Conservation (phyloP, 225 moss, liverwort and hornwort species). For the Climacium dendroides region DNA sequence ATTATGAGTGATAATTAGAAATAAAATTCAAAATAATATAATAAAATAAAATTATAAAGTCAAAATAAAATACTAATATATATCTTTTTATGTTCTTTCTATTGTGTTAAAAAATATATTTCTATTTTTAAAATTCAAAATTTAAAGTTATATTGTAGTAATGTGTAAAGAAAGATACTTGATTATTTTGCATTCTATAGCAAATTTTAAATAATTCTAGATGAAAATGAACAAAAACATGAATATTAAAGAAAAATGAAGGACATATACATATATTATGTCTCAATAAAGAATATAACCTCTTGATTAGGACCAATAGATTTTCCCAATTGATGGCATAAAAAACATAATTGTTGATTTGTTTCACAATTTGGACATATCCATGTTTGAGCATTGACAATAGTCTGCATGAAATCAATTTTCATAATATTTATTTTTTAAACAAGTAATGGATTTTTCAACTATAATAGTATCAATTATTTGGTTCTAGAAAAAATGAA, state of each 20-base stretch:
- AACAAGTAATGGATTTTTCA: not conserved
- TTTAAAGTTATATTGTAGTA: not conserved
- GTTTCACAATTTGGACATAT: conserved; percentile 42
- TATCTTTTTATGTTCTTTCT: accelerated
- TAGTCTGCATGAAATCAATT: not conserved
- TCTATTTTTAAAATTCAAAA: not conserved
- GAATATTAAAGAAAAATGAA: not conserved
- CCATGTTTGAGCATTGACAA: conserved; percentile 27
- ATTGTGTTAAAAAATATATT: accelerated
- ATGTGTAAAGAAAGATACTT: too few relatives aligned
- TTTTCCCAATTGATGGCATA: conserved; percentile 40
- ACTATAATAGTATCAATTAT: not conserved
- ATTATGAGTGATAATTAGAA: not conserved
- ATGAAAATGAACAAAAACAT: not conserved
- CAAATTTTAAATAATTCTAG: too few relatives aligned
- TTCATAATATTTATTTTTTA: not conserved
- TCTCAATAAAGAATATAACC: not conserved
- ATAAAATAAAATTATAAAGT: not conserved
- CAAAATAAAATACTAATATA: accelerated
- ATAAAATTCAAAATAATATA: too few relatives aligned
- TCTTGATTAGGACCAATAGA: conserved; percentile 16
- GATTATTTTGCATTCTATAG: not conserved
- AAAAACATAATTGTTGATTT: conserved; percentile 26
- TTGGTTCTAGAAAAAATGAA: too few relatives aligned
- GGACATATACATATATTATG: too few relatives aligned